Conservation (phyloP, 768 basidiomycete genomes). For the Mycena maculata region DNA sequence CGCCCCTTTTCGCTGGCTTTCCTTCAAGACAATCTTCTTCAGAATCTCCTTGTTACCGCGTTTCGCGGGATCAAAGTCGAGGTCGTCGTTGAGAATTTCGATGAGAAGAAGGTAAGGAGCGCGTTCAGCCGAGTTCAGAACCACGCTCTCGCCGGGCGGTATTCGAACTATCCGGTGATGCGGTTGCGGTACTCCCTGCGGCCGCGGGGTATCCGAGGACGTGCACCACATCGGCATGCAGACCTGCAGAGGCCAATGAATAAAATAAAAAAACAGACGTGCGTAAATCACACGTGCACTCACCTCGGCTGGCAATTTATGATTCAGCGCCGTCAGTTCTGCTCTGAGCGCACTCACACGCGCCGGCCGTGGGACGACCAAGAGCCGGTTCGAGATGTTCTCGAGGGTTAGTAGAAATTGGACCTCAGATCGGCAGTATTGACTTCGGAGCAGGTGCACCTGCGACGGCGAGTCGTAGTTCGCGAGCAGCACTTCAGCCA, state of each 20-base stretch:
- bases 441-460: slow-evolving; percentile 78
- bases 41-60: slow-evolving; percentile 88
- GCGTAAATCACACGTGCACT: slow-evolving; percentile 52
- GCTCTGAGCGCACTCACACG: slow-evolving; percentile 96
- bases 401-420: slow-evolving; percentile 91
- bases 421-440: slow-evolving; percentile 91
- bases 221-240: slow-evolving; percentile 92
- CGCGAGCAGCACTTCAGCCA: slow-evolving; percentile 69
- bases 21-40: slow-evolving; percentile 78
- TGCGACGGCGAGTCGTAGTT: slow-evolving; percentile 78
- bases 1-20: slow-evolving; percentile 67
- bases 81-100: slow-evolving; percentile 89
- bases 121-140: slow-evolving; percentile 96
- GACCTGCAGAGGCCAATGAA: slow-evolving; percentile 57
- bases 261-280: slow-evolving; percentile 5
- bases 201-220: slow-evolving; percentile 69
- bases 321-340: slow-evolving; percentile 94
- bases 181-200: slow-evolving; percentile 60
- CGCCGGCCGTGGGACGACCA: slow-evolving; percentile 93
- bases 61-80: slow-evolving; percentile 91
- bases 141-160: slow-evolving; percentile 97
- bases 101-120: slow-evolving; percentile 94
- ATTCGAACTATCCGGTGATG: slow-evolving; percentile 98
- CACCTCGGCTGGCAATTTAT: slow-evolving; percentile 91
- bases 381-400: slow-evolving; percentile 89